Percentiles rank a stretch among this genome's conserved stretches.
These are phyloP conservation scores for Penicillium nordicum DNA, from an alignment of 2,329 filamentous ascomycete genomes.

Conservation along the genomic window DNA sequence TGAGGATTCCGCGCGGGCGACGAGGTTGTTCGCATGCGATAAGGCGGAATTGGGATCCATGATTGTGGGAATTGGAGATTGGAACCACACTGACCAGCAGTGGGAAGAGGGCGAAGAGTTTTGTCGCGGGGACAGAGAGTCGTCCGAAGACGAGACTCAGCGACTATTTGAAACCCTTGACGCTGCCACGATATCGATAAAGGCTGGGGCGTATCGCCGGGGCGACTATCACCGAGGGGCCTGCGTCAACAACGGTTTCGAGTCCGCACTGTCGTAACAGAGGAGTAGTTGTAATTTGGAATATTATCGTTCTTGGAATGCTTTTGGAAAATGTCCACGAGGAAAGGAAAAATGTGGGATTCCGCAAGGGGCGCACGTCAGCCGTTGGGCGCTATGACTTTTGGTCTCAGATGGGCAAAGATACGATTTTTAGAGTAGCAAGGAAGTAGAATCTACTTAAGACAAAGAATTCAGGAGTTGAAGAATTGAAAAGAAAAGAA, in stretches of 20 bases:
- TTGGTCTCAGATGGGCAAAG: not conserved
- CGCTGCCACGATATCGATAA: conserved; percentile 13
- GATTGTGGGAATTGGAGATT: conserved; percentile 29
- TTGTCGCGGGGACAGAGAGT: conserved; percentile 16
- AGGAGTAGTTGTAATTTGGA: not conserved
- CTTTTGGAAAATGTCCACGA: conserved; percentile 16
- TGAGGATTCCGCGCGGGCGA: conserved; percentile 43
- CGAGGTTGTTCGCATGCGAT: conserved; percentile 42
- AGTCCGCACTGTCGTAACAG: not conserved
- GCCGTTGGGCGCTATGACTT: conserved; percentile 1
- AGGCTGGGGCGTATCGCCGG: conserved; percentile 8
- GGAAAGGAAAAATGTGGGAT: conserved; percentile 8
- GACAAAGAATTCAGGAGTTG: not conserved
- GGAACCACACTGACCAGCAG: conserved; percentile 44
- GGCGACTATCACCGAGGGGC: conserved; percentile 1
- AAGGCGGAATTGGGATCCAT: conserved; percentile 19
- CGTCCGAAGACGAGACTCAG: conserved; percentile 23
- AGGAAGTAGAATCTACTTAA: not conserved
- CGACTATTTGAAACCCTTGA: conserved; percentile 23
- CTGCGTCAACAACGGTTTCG: not conserved
- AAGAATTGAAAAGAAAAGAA: not conserved
- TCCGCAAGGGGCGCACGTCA: conserved; percentile 10
- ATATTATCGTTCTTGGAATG: conserved; percentile 9
- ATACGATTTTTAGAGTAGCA: not conserved
- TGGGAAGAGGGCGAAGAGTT: conserved; percentile 9